A percentile compares a stretch with the other conserved stretches of the same genome.
Conservation (phyloP, 2,329 filamentous ascomycete genomes). For the Rutstroemia sp. region DNA sequence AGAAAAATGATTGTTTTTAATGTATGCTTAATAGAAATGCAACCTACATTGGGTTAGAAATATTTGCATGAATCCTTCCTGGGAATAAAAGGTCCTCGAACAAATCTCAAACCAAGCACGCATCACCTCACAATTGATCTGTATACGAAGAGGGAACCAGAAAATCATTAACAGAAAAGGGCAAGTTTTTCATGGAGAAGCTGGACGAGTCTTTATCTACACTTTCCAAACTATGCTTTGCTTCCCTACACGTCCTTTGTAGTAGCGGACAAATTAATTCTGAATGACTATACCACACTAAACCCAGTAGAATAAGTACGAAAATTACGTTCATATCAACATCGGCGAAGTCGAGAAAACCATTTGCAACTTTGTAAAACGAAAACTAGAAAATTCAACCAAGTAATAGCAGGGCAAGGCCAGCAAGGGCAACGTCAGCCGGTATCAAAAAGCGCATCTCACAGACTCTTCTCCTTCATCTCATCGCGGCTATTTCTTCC, state of each 20-base stretch:
- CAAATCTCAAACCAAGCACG: background rate
- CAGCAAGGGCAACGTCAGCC: conserved; percentile 9
- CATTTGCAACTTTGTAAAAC: conserved; percentile 10
- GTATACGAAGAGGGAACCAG: background rate
- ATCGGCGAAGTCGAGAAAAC: conserved; percentile 10
- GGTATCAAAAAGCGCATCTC: conserved; percentile 9
- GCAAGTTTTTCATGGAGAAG: conserved; percentile 1
- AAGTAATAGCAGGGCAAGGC: conserved; percentile 2
- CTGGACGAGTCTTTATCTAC: conserved; percentile 4
- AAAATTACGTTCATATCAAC: background rate
- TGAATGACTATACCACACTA: background rate
- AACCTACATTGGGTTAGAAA: no score
- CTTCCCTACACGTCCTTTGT: background rate
- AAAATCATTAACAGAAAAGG: background rate
- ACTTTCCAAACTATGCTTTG: conserved; percentile 9
- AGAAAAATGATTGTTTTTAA: no score
- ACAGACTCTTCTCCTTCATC: conserved; percentile 3
- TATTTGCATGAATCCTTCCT: no score
- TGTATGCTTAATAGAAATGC: no score
- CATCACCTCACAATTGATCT: background rate
- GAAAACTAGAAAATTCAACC: conserved; percentile 8
- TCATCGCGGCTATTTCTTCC: conserved; percentile 1
- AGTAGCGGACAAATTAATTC: background rate
- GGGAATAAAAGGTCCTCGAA: no score
- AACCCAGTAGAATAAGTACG: no score